Conservation (phyloP, 768 basidiomycete species). For the Epithele typhae region DNA sequence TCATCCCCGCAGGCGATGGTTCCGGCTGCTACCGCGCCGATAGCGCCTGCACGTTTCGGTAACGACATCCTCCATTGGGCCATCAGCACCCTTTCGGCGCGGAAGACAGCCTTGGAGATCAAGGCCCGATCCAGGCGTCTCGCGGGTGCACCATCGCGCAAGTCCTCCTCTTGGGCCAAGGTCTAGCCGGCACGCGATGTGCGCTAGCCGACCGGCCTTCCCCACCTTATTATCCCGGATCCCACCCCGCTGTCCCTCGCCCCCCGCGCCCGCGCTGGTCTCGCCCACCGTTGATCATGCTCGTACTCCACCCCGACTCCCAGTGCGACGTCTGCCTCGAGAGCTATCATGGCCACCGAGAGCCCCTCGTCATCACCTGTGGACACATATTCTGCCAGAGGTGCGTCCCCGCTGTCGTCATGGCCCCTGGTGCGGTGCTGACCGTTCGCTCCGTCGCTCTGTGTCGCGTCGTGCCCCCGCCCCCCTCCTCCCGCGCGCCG, state of each 20-base stretch:
- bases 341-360: conserved; percentile 47
- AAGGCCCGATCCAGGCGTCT: conserved; percentile 24
- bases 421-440: background rate
- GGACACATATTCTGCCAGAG: conserved; percentile 62
- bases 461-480: background rate
- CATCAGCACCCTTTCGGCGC: conserved; percentile 12
- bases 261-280: conserved; percentile 21
- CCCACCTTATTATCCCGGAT: conserved; percentile 19
- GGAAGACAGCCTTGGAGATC: conserved; percentile 18
- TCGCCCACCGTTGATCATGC: conserved; percentile 46
- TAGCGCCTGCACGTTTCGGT: conserved; percentile 15
- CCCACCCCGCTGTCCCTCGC: conserved; percentile 7
- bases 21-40: conserved; percentile 13
- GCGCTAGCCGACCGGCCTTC: conserved; percentile 25
- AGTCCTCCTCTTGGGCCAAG: conserved; percentile 17
- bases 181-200: conserved; percentile 26
- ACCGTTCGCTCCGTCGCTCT: background rate
- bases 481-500: background rate
- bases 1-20: conserved; percentile 8
- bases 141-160: conserved; percentile 14
- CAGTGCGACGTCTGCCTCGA: conserved; percentile 77
- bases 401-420: conserved; percentile 7
- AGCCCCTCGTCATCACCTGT: conserved; percentile 63
- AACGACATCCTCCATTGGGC: conserved; percentile 15
- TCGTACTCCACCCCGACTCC: conserved; percentile 59